Conservation (phyloP, 225 moss, liverwort and hornwort genomes). For the Polytrichum commune region DNA sequence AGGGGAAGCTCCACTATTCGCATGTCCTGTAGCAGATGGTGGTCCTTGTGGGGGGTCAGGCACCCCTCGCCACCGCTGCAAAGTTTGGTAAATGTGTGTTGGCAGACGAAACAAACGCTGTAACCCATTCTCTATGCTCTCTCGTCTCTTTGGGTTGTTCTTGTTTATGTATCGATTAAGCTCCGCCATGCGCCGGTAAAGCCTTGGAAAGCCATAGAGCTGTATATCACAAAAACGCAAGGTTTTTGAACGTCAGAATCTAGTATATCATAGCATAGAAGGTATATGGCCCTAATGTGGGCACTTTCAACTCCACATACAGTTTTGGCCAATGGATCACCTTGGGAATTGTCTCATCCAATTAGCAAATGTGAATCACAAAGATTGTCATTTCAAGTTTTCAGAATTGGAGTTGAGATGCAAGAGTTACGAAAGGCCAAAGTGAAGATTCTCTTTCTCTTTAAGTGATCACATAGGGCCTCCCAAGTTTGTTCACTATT, state of each 20-base stretch:
- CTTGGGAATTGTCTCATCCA: no score
- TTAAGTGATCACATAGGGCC: background rate
- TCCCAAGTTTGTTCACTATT: background rate
- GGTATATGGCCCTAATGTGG: no score
- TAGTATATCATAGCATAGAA: background rate
- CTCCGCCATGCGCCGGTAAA: slow-evolving; percentile 40
- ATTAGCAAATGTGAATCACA: no score
- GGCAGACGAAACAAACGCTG: slow-evolving; percentile 43
- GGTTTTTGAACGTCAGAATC: background rate
- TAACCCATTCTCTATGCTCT: slow-evolving; percentile 26
- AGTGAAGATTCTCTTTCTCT: no score
- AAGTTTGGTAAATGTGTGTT: slow-evolving; percentile 16
- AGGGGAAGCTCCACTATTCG: slow-evolving; percentile 18
- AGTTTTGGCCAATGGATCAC: no score
- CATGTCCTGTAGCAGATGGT: slow-evolving; percentile 13
- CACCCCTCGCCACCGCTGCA: slow-evolving; percentile 50
- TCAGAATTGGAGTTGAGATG: no score
- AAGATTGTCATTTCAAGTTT: no score
- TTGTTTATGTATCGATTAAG: slow-evolving; percentile 38
- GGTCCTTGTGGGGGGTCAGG: slow-evolving; percentile 26
- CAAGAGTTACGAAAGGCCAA: no score
- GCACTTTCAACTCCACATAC: no score
- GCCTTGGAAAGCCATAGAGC: slow-evolving; percentile 52
- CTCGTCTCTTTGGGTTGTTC: slow-evolving; percentile 22
- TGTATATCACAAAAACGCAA: slow-evolving; percentile 7